These are phyloP conservation scores for Agaricales sp. DNA, from an alignment of 1,284 basidiomycete species.

Conservation along the genomic window DNA sequence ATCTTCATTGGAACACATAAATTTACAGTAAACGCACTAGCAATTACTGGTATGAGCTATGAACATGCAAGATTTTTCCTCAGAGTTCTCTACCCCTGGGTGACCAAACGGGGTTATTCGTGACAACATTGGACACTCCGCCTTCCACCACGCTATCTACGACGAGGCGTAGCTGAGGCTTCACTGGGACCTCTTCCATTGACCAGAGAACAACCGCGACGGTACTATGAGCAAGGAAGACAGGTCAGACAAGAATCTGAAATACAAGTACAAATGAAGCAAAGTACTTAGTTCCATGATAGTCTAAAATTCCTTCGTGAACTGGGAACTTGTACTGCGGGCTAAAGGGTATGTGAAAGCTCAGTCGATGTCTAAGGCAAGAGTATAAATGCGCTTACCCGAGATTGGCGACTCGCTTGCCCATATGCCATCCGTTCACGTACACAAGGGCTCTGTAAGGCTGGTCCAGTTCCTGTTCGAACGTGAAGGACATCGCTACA, in stretches of 20 bases:
- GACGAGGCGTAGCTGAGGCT: slow-evolving; percentile 43
- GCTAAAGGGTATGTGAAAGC: slow-evolving; percentile 20
- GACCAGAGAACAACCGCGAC: slow-evolving; percentile 65
- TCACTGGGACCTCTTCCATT: slow-evolving; percentile 37
- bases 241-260: slow-evolving; percentile 5
- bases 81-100: slow-evolving; percentile 27
- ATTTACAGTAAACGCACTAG: no score
- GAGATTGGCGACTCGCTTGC: slow-evolving; percentile 61
- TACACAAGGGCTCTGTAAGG: slow-evolving; percentile 67
- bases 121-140: slow-evolving; percentile 44
- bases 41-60: no score
- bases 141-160: slow-evolving; percentile 54
- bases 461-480: slow-evolving; percentile 41
- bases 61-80: no score
- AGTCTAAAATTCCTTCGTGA: slow-evolving; percentile 65
- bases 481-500: slow-evolving; percentile 58
- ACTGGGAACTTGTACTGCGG: slow-evolving; percentile 74
- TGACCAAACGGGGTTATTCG: slow-evolving; percentile 55
- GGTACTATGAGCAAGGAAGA: slow-evolving; percentile 33
- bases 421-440: slow-evolving; percentile 84
- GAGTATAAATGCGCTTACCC: slow-evolving; percentile 24
- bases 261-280: neutral
- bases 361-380: neutral
- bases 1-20: no score
- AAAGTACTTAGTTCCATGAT: slow-evolving; percentile 58